Base-by-base conservation (phyloP, 192 early-diverging fungal genomes). In the Lunasporangiospora selenospora region DNA sequence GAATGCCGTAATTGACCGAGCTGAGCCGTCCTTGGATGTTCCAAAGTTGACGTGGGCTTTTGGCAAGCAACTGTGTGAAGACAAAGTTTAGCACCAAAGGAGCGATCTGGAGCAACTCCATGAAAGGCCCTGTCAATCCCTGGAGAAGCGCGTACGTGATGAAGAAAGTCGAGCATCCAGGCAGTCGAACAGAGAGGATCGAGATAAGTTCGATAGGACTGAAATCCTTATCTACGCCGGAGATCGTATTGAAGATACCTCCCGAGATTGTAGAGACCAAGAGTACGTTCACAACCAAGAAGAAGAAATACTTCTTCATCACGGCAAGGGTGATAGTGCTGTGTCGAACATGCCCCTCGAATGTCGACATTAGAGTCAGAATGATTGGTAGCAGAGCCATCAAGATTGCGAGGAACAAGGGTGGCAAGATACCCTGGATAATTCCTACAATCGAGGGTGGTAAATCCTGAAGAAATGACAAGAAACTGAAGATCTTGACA, bases 221-320 rank as follows among this genome's bases (percentile, higher is more conserved):
- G 36, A 73, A 62, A 0, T 36, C 18, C 10, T 43, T 19, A n/a
- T 58, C 40, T 6, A 70, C 48, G 19, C 55, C 48, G 3, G 54
- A n/a, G 18, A 62, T 47, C 9, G 44, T 75, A 31, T 55, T 75
- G 21, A 90, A 45, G 27, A 92, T 50, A 12, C 90, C 90, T 32
- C 81, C 83, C 6, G 90, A 79, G 38, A 94, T 77, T 11, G 92
- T 89, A 5, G 90, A 85, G 33, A 95, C 83, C 15, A 93, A 62
- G 27, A 95, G 83, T 13, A 95, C 88, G 81, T 93, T 90, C 67
- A 93, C 79, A 19, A 92, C 84, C 75, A 89, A 79, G 70, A 94
- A 94, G 48, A 89, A 85, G 66, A 84, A 95, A 71, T 90, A 91
- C 33, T 89, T 88, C 60, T 82, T 61, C 49, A 63, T 62, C 33